Evolutionary conservation across 1,139 yeast species (phyloP).

Genomic region (Blastobotrys ciferrii): DNA sequence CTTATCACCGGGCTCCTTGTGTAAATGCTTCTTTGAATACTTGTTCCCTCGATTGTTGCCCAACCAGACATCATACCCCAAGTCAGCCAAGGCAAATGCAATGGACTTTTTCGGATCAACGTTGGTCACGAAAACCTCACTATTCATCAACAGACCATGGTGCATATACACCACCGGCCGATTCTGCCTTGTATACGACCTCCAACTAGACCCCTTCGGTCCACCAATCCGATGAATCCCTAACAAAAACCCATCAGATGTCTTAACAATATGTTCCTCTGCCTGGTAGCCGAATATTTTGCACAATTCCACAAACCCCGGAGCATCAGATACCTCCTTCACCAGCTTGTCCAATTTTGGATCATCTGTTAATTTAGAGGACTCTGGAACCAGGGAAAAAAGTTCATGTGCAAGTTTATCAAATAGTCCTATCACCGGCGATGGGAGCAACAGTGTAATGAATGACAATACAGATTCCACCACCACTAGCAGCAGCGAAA

Average conservation of each 20-base stretch:
- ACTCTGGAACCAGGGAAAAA: conserved; percentile 17
- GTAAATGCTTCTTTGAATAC: conserved; percentile 60
- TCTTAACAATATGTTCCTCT: conserved; percentile 70
- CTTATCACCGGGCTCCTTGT: conserved; percentile 43
- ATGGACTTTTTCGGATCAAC: conserved; percentile 59
- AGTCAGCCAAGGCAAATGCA: conserved; percentile 72
- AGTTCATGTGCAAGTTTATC: conserved; percentile 23
- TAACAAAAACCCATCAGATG: conserved; percentile 53
- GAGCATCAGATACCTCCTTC: conserved; percentile 29
- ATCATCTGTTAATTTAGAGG: conserved; percentile 17
- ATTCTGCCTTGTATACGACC: conserved; percentile 24
- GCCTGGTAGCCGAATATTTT: conserved; percentile 58
- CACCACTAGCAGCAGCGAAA: conserved; percentile 35
- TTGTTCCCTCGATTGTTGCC: conserved; percentile 91
- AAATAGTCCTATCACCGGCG: conserved; percentile 30
- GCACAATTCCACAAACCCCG: conserved; percentile 65
- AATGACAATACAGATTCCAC: conserved; percentile 34
- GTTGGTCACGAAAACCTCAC: conserved; percentile 80
- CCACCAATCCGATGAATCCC: conserved; percentile 52
- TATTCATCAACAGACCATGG: conserved; percentile 88
- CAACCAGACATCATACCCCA: conserved; percentile 90
- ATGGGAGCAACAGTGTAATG: conserved; percentile 36
- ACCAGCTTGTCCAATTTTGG: conserved; percentile 26
- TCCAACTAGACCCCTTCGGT: conserved; percentile 38
- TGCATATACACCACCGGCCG: conserved; percentile 70